Base-by-base conservation (phyloP, 495 filamentous ascomycete species). In the Apiosordaria backusii region DNA sequence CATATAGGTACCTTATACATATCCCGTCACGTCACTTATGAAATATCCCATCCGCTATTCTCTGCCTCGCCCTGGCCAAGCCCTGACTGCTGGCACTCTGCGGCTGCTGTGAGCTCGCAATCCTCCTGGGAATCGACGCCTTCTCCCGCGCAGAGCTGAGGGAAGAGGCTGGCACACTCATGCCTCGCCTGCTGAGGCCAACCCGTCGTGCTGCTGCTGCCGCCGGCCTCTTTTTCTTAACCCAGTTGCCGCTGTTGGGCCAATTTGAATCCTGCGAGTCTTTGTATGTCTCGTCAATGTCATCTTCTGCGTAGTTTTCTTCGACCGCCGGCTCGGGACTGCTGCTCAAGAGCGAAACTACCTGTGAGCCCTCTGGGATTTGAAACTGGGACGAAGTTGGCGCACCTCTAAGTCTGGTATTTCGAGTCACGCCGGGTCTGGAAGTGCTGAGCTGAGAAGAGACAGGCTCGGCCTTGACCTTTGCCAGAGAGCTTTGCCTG, bases 291-390 rank as follows among this genome's bases (percentile, higher is more conserved):
- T 70, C 74, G 59, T 81, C 80, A 27, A 78, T 67, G n/a, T 73
- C 74, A 6, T 81, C 79, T 4, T 81, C 80, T 4, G 79, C 77
- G 62, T 81, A 81, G 57, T 80, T 27, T 40, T 82, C 80, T 7
- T 62, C 68, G 18, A 73, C 65, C 26, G 65, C 74, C 1, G 79
- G 71, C 63, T 81, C 79, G 0, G 77, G 74, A 65, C 80, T 73
- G 62, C 71, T 78, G 1, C 75, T 72, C 26, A 79, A 66, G 4
- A 83, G 66, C 18, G 76, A 77, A 7, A 79, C 63, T 7, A 82
- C 74, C 61, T 82, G 80, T 0, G 75, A 73, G 1, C 79, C 78
- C 1, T 74, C 63, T 0, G 80, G 80, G 27, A 78, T 63, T 4
- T 24, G 61, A 54, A 79, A 80, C 15, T 23, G 58, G 27, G 68